These are phyloP conservation scores for Ascochyta lentis DNA, from an alignment of 2,329 filamentous ascomycete species.

Conservation along the genomic window DNA sequence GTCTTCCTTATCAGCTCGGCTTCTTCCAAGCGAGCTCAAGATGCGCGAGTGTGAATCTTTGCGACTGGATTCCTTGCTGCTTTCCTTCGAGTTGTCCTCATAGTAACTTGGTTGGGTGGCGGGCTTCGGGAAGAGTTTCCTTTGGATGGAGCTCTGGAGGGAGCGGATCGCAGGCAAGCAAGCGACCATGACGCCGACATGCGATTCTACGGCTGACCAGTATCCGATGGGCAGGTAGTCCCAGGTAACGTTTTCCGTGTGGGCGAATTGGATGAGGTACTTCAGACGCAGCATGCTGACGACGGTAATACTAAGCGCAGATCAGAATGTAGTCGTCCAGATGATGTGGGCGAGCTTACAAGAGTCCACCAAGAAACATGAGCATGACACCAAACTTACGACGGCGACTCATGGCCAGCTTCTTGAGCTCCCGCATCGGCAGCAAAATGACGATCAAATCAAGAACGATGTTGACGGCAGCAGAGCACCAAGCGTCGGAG, in stretches of 20 bases:
- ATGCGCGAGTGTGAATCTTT: no score
- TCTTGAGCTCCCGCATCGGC: constrained; percentile 40
- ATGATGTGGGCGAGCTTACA: constrained; percentile 40
- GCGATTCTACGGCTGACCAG: constrained; percentile 36
- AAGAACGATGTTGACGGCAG: constrained; percentile 41
- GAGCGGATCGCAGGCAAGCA: constrained; percentile 34
- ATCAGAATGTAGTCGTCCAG: not conserved
- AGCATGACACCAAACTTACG: constrained; percentile 45
- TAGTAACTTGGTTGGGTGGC: no score
- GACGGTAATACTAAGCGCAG: constrained; percentile 49
- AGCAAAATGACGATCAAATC: constrained; percentile 41
- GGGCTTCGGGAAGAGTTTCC: no score
- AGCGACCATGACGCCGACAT: constrained; percentile 37
- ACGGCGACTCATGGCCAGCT: constrained; percentile 36
- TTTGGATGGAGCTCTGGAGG: constrained; percentile 18
- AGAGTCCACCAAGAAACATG: constrained; percentile 48
- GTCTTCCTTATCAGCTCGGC: no score
- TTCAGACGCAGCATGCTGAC: constrained; percentile 54
- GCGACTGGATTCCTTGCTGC: no score
- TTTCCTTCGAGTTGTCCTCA: no score
- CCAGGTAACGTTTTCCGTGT: constrained; percentile 50
- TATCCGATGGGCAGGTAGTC: constrained; percentile 39
- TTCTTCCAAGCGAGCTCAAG: no score
- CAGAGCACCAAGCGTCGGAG: constrained; percentile 36
- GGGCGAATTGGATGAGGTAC: constrained; percentile 53